A percentile compares a stretch with the other conserved stretches of the same genome.
These are phyloP conservation scores for Zygotorulaspora chibaensis DNA, from an alignment of 805 yeast genomes.

Conservation along the genomic window DNA sequence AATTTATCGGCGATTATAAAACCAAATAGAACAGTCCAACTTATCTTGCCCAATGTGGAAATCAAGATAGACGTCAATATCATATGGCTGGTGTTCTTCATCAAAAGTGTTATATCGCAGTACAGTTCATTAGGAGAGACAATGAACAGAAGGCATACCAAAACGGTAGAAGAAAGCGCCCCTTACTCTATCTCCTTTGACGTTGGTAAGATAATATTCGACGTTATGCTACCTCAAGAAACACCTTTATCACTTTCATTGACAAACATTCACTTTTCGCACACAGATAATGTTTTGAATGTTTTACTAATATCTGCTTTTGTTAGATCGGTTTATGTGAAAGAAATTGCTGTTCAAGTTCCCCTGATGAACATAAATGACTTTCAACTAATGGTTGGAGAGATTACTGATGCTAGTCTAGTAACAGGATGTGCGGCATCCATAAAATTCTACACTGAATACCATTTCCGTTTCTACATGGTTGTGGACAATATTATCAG, in stretches of 20 bases:
- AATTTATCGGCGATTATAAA: conserved; percentile 12
- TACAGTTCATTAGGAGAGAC: conserved; percentile 7
- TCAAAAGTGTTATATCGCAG: conserved; percentile 14
- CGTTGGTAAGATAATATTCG: conserved; percentile 22
- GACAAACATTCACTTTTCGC: conserved; percentile 8
- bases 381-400: conserved; percentile 12
- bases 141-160: background rate
- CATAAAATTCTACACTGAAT: conserved; percentile 32
- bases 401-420: background rate
- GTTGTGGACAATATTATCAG: conserved; percentile 50
- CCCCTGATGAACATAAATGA: conserved; percentile 19
- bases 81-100: conserved; percentile 27
- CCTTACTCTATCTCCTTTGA: conserved; percentile 3
- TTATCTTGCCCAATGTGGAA: conserved; percentile 22
- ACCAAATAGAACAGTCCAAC: background rate
- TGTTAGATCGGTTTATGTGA: conserved; percentile 31
- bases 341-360: conserved; percentile 19
- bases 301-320: conserved; percentile 15
- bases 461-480: conserved; percentile 41
- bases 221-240: conserved; percentile 27
- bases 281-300: conserved; percentile 2
- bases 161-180: background rate
- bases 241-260: conserved; percentile 22
- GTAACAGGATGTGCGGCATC: conserved; percentile 16
- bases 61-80: conserved; percentile 30